Evolutionary conservation across 768 basidiomycete genomes (phyloP), one percentile per base, ranked within the genome.

Genomic region (Tricholomella constricta): DNA sequence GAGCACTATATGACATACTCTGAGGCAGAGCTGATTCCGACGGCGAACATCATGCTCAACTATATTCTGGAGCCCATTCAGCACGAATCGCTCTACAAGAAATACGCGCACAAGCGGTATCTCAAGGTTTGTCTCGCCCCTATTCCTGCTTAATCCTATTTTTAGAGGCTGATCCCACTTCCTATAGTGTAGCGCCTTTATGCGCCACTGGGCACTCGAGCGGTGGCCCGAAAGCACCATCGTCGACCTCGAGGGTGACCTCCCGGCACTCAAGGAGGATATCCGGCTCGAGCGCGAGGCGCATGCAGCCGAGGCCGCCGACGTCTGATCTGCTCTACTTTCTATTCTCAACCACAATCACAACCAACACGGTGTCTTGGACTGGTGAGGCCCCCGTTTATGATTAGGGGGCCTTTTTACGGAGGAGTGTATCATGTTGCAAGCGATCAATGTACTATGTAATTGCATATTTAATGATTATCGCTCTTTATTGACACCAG

Each of bases 1-100:
- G 86, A 86, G 10, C 92, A 96, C 65, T 97, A 94, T 66, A 88
- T 91, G 2, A 85, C 86, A 25, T 97, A 94, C 68, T 73, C 87
- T 3, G 91, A 95, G 70, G 81, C 80, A 34, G 85, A 86, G 47
- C 69, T 98, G 40, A 71, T 94, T 27, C 89, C 91, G 0, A 85
- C 83, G 0, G 95, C 91, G 0, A 90, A 88, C 64, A 62, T 90
- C 56, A 94, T 97, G 89, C 65, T 97, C 60, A 89, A 92, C 69
- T 95, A 94, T 64, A 75, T 96, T 52, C 75, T 94, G 48, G 80
- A 87, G 61, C 82, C 87, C 3, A 66, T 87, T 45, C 78, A 76
- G 43, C 88, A 94, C 54, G 84, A 91, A 45, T 84, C 84, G 25
- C 87, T 97, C 66, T 85, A 82, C 75, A 89, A 88, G 73, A 97